These are phyloP conservation scores for Herpetomonas tarakana DNA, from an alignment of 208 protist genomes.

Conservation along the genomic window DNA sequence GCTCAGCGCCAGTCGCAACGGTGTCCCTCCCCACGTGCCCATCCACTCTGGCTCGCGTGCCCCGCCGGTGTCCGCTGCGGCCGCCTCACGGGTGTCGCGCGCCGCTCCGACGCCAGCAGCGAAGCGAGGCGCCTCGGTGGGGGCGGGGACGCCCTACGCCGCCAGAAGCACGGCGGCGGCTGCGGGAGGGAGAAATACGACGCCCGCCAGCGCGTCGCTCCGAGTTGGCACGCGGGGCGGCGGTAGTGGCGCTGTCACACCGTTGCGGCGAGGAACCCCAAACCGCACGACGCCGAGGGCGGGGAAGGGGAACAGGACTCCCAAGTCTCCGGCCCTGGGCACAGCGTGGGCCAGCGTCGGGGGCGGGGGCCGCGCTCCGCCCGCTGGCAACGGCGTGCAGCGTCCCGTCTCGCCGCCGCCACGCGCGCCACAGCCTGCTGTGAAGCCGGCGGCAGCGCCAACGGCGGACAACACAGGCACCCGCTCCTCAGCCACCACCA, in stretches of 20 bases:
- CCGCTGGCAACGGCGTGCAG: not conserved
- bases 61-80: no score
- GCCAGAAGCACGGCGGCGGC: no score
- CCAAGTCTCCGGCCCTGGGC: not conserved
- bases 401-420: not conserved
- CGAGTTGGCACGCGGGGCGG: no score
- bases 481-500: no score
- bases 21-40: no score
- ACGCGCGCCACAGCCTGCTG: no score
- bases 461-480: no score
- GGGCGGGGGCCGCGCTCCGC: not conserved
- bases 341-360: not conserved
- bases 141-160: not conserved
- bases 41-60: no score
- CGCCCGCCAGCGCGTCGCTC: not conserved
- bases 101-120: slow-evolving; percentile 2
- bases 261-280: no score
- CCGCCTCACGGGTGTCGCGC: slow-evolving; percentile 1
- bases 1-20: no score
- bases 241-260: no score
- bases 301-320: not conserved
- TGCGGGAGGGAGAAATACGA: not conserved
- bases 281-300: not conserved
- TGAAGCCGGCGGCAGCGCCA: no score
- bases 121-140: not conserved